Base-by-base conservation (phyloP, 306 rosid genomes). In the Glycyrrhiza uralensis region DNA sequence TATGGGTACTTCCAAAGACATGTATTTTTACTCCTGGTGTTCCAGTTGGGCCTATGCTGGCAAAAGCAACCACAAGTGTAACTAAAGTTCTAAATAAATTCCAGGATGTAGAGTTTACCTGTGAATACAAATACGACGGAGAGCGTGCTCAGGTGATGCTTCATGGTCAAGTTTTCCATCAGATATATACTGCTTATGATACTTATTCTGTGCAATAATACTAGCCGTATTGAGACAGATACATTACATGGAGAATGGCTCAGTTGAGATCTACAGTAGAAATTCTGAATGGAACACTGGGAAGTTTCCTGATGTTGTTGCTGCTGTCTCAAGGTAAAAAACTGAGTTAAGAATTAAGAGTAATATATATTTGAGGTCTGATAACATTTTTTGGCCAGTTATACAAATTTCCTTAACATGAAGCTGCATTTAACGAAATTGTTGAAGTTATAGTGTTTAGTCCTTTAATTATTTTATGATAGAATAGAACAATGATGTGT, bases 111-210 rank as follows among this genome's bases (percentile, higher is more conserved):
- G 96, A 91, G 76, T 91, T 91, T 81, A 91, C 97, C n/a, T 89
- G 97, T 76, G 99, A 94, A 77, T 91, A 89, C 86, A 94, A 94
- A 81, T 91, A 94, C 1, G 98, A 91, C 54, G 98, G 97, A 39
- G 96, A 94, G 80, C 96, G 97, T 77, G 99, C 96, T 36, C 97
- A 94, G 97, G 99, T 94, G 78, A 83, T 56, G 75, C 71, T 62
- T 60, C 20, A 41, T 47, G 56, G 58, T 72, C 73, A 59, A 66
- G 24, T 33, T 30, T 33, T 64, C 45, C 61, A 41, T 44, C 14
- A 15, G 41, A 54, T 60, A 59, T 70, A 11, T 69, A 38, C 30
- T 68, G 61, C 60, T 52, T 22, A 45, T 47, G 39, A 47, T 35
- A 46, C 65, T 59, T 64, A 15, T 33, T 35, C 10, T 76, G 75